Base-by-base conservation (phyloP, 768 basidiomycete genomes). In the Amyloporia xantha region DNA sequence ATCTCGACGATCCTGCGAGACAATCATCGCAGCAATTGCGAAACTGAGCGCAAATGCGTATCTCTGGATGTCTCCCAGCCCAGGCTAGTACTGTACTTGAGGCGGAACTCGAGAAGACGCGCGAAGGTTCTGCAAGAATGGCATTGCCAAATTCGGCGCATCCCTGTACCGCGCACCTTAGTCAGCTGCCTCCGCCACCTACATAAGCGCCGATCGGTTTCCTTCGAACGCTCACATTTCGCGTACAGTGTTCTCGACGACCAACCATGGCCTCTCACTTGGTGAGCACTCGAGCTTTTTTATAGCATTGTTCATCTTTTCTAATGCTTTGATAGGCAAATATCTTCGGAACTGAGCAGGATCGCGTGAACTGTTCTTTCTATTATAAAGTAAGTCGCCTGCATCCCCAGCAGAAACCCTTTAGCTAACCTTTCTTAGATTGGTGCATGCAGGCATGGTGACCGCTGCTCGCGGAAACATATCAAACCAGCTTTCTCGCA, bases 281-380 rank as follows among this genome's bases (percentile, higher is more conserved):
- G 72, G 88, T 89, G 56, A 26, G 79, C 65, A 48, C 47, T 20
- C 30, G 52, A 38, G 11, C 47, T 40, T 25, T 33, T 41, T 17
- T 28, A 55, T 53, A 41, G 11, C 11, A 20, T 10, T 40, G 52
- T 28, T 53, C 12, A 26, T 28, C 24, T 44, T 10, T 53, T 12
- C 3, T 26, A 26, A 38, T 48, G 25, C 25, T 46, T 17, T 48
- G 19, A 53, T 51, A 94, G 84, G 92, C 93, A 53, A 93, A 94
- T 54, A 97, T 97, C 65, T 97, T 95, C 59, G 91, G 91, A 56
- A 93, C 90, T 53, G 89, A 91, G 67, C 89, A 91, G 67, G 88
- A 91, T 64, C 85, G 94, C 59, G 95, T 99, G 54, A 99, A 99
- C 65, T 99, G 95, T 64, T 97, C 94, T 1, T 98, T 99, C 73